Conservation (phyloP, 305 asterid species). For the Solanum aculeatissimum region DNA sequence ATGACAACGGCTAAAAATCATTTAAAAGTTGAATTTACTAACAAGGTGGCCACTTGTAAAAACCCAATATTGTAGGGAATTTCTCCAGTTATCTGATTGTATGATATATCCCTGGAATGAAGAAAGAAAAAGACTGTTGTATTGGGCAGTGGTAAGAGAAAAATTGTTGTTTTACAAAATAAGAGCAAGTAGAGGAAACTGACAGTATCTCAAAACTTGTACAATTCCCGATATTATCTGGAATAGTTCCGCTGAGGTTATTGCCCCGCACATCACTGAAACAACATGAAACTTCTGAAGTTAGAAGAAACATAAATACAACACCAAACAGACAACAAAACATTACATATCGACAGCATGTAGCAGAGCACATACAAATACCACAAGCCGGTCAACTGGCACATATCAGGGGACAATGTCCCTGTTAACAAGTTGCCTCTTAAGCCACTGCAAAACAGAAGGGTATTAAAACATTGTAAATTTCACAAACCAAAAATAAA, state of each 20-base stretch:
- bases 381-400: slow-evolving; percentile 97
- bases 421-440: slow-evolving; percentile 82
- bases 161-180: not conserved
- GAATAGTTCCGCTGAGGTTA: slow-evolving; percentile 77
- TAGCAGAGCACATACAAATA: slow-evolving; percentile 56
- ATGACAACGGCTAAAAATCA: not conserved
- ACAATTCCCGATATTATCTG: slow-evolving; percentile 91
- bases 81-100: slow-evolving; percentile 85
- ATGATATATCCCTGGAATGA: slow-evolving; percentile 73
- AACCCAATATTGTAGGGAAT: slow-evolving; percentile 97
- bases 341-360: not conserved
- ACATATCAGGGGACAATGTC: slow-evolving; percentile 82
- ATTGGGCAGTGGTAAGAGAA: not conserved
- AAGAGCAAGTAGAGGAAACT: slow-evolving; percentile 12
- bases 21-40: slow-evolving; percentile 18
- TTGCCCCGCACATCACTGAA: slow-evolving; percentile 88
- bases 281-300: not conserved
- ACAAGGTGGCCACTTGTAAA: slow-evolving; percentile 96
- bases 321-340: not conserved
- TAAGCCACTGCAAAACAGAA: slow-evolving; percentile 46
- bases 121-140: not conserved
- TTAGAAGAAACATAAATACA: not conserved
- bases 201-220: slow-evolving; percentile 95
- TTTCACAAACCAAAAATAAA: not conserved
- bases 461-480: not conserved